phyloP scores from a whole-genome alignment of 257 asterid species.

The Buddleja alternifolia region DNA sequence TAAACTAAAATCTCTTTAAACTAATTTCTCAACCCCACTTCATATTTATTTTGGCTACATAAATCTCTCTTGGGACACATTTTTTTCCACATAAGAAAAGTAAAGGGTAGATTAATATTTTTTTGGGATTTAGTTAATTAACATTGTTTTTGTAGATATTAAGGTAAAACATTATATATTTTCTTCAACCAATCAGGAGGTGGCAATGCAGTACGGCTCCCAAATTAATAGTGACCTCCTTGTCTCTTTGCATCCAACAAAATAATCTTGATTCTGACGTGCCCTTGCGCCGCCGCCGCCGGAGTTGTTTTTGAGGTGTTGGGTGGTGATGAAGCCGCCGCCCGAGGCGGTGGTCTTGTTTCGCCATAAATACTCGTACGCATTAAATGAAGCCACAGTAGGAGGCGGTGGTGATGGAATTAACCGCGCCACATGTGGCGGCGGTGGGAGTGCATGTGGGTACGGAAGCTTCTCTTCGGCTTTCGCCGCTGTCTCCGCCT shows the following conservation, averaged over 20 bases:
- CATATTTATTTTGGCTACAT: conserved; percentile 34
- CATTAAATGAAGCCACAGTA: conserved; percentile 38
- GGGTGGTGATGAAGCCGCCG: conserved; percentile 24
- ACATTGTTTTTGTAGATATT: conserved; percentile 7
- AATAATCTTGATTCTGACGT: conserved; percentile 27
- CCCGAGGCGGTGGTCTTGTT: conserved; percentile 28
- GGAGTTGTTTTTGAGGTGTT: conserved; percentile 25
- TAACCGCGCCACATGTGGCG: conserved; percentile 26
- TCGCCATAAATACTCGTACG: conserved; percentile 52
- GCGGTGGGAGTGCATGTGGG: conserved; percentile 43
- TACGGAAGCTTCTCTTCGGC: conserved; percentile 1
- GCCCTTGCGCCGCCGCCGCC: too few species aligned
- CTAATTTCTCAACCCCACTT: conserved; percentile 30
- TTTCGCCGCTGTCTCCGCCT: not conserved
- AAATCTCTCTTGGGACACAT: conserved; percentile 27
- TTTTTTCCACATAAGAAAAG: not conserved
- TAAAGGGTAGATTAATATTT: not conserved
- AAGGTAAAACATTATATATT: not conserved
- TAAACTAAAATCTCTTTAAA: conserved; percentile 20
- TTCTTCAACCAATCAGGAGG: conserved; percentile 43
- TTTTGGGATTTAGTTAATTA: conserved; percentile 21
- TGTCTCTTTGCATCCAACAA: conserved; percentile 67
- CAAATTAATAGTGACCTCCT: conserved; percentile 51
- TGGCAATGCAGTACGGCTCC: conserved; percentile 80
- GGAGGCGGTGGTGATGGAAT: conserved; percentile 27